These are phyloP conservation scores for Globisporangium radiosum DNA, from an alignment of 352 stramenopile genomes.

Conservation along the genomic window DNA sequence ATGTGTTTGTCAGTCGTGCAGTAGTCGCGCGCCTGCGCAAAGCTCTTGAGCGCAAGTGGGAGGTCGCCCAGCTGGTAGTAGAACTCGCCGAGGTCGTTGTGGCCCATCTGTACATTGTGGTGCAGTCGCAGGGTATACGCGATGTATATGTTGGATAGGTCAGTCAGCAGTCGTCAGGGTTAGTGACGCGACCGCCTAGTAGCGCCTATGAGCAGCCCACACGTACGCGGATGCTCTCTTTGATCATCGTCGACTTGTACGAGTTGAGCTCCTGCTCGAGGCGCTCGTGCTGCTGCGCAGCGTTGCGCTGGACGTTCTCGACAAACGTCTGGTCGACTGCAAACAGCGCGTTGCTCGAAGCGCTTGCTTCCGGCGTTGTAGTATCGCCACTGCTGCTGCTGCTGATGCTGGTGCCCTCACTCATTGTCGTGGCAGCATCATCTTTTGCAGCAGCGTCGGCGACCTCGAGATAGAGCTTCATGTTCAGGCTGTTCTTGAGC, in stretches of 20 bases:
- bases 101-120: slow-evolving; percentile 52
- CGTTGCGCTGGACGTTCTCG: slow-evolving; percentile 58
- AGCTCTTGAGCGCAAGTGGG: slow-evolving; percentile 72
- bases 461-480: slow-evolving; percentile 61
- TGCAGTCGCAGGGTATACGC: neutral
- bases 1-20: slow-evolving; percentile 89
- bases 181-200: too few relatives aligned
- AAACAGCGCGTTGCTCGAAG: slow-evolving; percentile 2
- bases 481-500: slow-evolving; percentile 59
- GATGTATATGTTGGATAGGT: neutral
- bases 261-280: slow-evolving; percentile 87
- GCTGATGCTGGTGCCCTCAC: neutral
- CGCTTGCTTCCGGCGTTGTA: slow-evolving; percentile 21
- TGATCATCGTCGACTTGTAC: slow-evolving; percentile 91
- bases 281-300: slow-evolving; percentile 64
- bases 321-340: slow-evolving; percentile 41
- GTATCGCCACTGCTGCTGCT: neutral
- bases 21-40: slow-evolving; percentile 83
- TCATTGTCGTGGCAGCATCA: slow-evolving; percentile 1
- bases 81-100: slow-evolving; percentile 85
- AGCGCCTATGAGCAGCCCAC: too few relatives aligned
- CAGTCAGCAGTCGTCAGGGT: neutral
- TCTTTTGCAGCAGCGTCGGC: slow-evolving; percentile 28
- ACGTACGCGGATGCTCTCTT: slow-evolving; percentile 83
- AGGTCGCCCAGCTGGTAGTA: slow-evolving; percentile 83